phyloP scores from a whole-genome alignment of 2,329 filamentous ascomycete species.

The Pseudocercospora musae region DNA sequence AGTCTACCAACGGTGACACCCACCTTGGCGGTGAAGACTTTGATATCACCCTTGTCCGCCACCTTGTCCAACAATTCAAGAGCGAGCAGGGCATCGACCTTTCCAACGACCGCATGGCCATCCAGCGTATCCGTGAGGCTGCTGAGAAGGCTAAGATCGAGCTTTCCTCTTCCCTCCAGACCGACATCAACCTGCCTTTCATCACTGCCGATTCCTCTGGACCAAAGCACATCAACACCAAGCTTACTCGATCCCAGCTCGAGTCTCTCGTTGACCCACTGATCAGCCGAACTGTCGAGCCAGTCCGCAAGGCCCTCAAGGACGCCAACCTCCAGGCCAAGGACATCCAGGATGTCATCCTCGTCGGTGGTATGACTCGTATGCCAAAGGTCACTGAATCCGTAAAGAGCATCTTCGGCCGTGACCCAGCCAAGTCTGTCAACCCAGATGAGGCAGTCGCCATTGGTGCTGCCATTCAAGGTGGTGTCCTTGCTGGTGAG shows the following conservation, averaged over 20 bases:
- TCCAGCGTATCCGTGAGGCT: constrained; percentile 97
- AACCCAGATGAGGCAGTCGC: constrained; percentile 98
- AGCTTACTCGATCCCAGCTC: constrained; percentile 88
- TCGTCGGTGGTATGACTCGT: constrained; percentile 98
- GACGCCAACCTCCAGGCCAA: constrained; percentile 87
- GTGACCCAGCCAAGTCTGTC: constrained; percentile 94
- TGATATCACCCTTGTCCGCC: constrained; percentile 88
- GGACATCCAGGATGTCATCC: constrained; percentile 96
- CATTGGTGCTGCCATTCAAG: constrained; percentile 95
- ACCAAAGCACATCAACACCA: constrained; percentile 97
- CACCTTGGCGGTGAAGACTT: constrained; percentile 98
- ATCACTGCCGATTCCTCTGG: constrained; percentile 94
- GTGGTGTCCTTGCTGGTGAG: constrained; percentile 92
- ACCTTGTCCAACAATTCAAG: constrained; percentile 95
- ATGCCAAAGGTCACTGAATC: constrained; percentile 98
- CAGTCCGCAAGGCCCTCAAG: constrained; percentile 94
- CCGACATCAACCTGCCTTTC: constrained; percentile 97
- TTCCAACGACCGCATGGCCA: constrained; percentile 90
- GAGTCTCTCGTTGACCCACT: constrained; percentile 90
- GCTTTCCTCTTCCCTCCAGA: constrained; percentile 89
- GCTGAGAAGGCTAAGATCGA: constrained; percentile 99
- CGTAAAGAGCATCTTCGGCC: constrained; percentile 94
- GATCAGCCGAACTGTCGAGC: constrained; percentile 81
- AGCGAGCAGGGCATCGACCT: constrained; percentile 90
- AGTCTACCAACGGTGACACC: constrained; percentile 98